Evolutionary conservation across 345 rosid species (phyloP).

Genomic region (Eutrema yunnanense): DNA sequence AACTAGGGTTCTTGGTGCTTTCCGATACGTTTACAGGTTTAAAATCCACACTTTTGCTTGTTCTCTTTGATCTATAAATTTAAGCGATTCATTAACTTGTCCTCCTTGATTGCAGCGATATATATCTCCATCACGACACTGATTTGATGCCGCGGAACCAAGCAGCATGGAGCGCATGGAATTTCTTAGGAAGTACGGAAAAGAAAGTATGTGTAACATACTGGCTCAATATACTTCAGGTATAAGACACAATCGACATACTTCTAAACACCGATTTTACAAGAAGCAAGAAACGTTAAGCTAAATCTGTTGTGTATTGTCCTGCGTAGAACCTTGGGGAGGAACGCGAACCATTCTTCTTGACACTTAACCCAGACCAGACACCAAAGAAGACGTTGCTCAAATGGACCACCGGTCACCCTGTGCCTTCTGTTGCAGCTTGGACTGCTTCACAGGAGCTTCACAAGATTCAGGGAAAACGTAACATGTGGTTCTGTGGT

Average conservation of each 20-base stretch:
- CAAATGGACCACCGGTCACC: slow-evolving; percentile 85
- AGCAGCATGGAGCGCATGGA: slow-evolving; percentile 96
- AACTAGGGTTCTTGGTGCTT: slow-evolving; percentile 74
- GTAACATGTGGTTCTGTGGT: slow-evolving; percentile 88
- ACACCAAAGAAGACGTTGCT: slow-evolving; percentile 62
- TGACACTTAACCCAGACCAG: slow-evolving; percentile 69
- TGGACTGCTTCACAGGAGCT: slow-evolving; percentile 75
- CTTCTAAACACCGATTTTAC: neutral
- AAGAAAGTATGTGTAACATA: slow-evolving; percentile 73
- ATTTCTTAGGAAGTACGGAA: slow-evolving; percentile 71
- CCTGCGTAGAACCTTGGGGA: slow-evolving; percentile 72
- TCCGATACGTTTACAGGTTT: slow-evolving; percentile 76
- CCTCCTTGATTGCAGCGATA: slow-evolving; percentile 44
- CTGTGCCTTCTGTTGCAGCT: slow-evolving; percentile 86
- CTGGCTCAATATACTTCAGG: slow-evolving; percentile 98
- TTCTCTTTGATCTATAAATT: neutral
- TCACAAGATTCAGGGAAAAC: slow-evolving; percentile 69
- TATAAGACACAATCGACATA: slow-evolving; percentile 12
- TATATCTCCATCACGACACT: slow-evolving; percentile 73
- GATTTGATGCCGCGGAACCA: slow-evolving; percentile 70
- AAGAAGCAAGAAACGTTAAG: neutral
- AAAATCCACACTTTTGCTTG: neutral
- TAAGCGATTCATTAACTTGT: neutral
- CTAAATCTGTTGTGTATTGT: neutral
- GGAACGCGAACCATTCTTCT: slow-evolving; percentile 52